Percentiles rank a stretch among this genome's conserved stretches.
Conservation (phyloP, 139 green algal species). For the Chlorella sorokiniana region DNA sequence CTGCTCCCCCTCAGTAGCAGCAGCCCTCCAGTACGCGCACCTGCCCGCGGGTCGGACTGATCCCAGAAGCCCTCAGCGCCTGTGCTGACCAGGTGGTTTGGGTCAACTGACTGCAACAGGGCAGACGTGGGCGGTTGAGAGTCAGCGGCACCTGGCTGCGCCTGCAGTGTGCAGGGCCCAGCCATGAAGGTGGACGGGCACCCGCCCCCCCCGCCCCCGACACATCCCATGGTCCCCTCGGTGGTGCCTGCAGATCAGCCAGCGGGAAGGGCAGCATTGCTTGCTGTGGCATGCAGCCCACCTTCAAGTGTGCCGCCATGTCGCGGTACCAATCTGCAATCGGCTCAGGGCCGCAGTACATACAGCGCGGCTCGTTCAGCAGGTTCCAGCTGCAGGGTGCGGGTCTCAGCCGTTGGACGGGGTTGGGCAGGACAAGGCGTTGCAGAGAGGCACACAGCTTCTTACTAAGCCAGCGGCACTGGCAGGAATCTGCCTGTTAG, state of each 20-base stretch:
- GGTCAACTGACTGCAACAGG: slow-evolving; percentile 7
- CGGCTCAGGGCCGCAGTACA: not conserved
- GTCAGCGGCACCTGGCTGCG: too few relatives aligned
- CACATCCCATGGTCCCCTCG: too few relatives aligned
- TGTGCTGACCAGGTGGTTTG: slow-evolving; percentile 25
- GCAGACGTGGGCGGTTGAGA: not conserved
- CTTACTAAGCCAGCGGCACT: not conserved
- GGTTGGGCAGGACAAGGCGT: too few relatives aligned
- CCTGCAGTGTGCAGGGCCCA: too few relatives aligned
- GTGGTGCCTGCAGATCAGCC: too few relatives aligned
- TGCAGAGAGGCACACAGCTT: not conserved
- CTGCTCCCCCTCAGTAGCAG: too few relatives aligned
- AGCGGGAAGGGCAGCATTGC: too few relatives aligned
- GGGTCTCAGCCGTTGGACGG: not conserved
- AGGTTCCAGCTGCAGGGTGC: slow-evolving; percentile 45
- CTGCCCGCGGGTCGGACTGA: not conserved
- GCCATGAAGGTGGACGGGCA: too few relatives aligned
- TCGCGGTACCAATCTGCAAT: slow-evolving; percentile 49
- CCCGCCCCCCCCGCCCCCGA: too few relatives aligned
- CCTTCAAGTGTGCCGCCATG: slow-evolving; percentile 53
- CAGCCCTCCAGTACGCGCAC: too few relatives aligned
- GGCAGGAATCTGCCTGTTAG: too few relatives aligned
- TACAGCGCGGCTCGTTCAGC: slow-evolving; percentile 51
- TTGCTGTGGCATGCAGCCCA: not conserved
- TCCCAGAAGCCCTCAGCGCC: slow-evolving; percentile 34